Evolutionary conservation across 805 yeast genomes (phyloP).

Genomic region (Teunomyces atbi): DNA sequence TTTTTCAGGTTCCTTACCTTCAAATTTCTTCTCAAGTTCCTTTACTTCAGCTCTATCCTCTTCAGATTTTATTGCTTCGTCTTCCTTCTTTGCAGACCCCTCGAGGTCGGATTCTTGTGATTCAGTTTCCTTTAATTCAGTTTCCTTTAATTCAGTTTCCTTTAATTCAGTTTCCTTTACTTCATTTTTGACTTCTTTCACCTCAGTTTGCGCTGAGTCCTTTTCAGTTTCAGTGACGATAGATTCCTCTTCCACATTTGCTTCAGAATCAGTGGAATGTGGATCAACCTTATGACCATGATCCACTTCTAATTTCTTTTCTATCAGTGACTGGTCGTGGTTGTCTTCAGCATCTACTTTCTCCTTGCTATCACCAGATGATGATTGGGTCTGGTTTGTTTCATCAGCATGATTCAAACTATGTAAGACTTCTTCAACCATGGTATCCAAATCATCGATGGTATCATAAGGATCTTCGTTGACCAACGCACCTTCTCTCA

Average conservation of each 20-base stretch:
- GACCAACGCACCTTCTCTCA: conserved; percentile 56
- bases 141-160: background rate
- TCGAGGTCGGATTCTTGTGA: background rate
- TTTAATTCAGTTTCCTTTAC: background rate
- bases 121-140: no score
- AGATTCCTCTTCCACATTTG: background rate
- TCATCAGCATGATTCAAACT: conserved; percentile 2
- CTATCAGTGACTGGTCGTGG: background rate
- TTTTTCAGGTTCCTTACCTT: no score
- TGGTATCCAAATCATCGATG: conserved; percentile 48
- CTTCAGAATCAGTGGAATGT: background rate
- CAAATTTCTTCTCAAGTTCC: no score
- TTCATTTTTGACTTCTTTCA: background rate
- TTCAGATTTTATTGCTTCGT: background rate
- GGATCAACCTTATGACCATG: background rate
- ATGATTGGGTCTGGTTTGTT: background rate
- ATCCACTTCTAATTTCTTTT: background rate
- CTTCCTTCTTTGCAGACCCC: background rate
- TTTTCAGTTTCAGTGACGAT: conserved; percentile 2
- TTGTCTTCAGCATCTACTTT: background rate
- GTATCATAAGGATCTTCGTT: conserved; percentile 49
- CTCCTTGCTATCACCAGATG: background rate
- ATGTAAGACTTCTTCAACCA: conserved; percentile 47
- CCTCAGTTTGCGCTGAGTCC: background rate
- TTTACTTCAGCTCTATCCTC: background rate